Base-by-base conservation (phyloP, 75 land plant genomes). In the Pinus tabuliformis region DNA sequence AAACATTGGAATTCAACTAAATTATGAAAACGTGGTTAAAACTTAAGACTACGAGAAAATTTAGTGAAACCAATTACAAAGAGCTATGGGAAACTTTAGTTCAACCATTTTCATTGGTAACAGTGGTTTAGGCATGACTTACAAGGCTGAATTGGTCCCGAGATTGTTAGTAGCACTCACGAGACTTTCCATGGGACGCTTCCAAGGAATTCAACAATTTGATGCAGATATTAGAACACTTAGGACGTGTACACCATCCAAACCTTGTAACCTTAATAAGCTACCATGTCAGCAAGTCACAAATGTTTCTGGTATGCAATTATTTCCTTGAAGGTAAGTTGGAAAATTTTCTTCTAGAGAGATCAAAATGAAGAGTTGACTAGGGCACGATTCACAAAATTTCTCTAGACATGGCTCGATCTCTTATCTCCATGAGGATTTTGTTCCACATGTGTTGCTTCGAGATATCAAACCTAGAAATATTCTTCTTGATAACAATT, bases 391-490 rank as follows among this genome's bases (percentile, higher is more conserved):
- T 90, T 58, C 89, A 89, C 86, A 91, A 87, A 85, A 94, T 94
- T 75, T 90, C 97, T 49, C 33, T 91, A 68, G 84, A 87, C 70
- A 83, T 91, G 62, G 97, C 97, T 24, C 62, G 70, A 75, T 92
- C 94, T 28, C 85, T 94, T 91, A 89, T 80, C 80, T 94, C 56
- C 97, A 94, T 65, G 92, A 94, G 45, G 85, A 86, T n/a, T 89
- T 90, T 75, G 82, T 75, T 58, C 96, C 90, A 36, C 74, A 86
- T 16, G 83, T 94, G 24, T 80, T 94, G 21, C 97, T 91, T 75
- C 84, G 97, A 28, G 97, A 94, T 77, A 88, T 94, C 62, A 94
- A 94, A 74, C 97, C 97, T 16, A 94, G 97, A 81, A 94, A 94
- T 59, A 90, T 94, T n/a, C 81, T 94, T 58, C 79, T 94, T 63